phyloP scores from a whole-genome alignment of 495 filamentous ascomycete species.

The Aspergillus haitiensis region DNA sequence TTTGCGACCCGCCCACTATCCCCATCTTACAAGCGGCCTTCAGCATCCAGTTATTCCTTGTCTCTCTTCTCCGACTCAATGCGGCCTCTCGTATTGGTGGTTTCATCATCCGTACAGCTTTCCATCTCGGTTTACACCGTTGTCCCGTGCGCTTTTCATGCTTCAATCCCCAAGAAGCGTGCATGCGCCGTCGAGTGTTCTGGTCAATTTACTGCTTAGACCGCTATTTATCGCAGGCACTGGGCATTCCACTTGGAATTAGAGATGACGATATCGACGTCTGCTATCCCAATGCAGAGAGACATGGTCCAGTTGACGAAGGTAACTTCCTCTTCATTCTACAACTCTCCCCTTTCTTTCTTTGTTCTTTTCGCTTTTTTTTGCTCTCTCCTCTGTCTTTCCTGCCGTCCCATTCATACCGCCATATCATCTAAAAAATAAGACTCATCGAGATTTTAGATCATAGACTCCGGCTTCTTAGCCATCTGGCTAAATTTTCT shows the following conservation, averaged over 20 bases:
- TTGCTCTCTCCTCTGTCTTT: too few relatives aligned
- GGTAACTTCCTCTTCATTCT: conserved; percentile 7
- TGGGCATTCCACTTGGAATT: conserved; percentile 52
- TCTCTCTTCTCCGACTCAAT: conserved; percentile 49
- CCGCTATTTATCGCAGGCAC: conserved; percentile 48
- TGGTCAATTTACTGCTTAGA: conserved; percentile 55
- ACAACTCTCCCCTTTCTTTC: neutral
- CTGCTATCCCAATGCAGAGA: conserved; percentile 46
- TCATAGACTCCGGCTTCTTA: conserved; percentile 34
- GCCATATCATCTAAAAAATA: too few relatives aligned
- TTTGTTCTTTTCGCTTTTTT: neutral
- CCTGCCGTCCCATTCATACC: too few relatives aligned
- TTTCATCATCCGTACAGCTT: conserved; percentile 46
- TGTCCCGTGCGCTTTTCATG: conserved; percentile 46
- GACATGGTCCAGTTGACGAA: conserved; percentile 23
- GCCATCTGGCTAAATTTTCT: conserved; percentile 44
- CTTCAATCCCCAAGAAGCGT: conserved; percentile 37
- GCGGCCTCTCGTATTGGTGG: conserved; percentile 50
- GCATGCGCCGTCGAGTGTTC: conserved; percentile 47
- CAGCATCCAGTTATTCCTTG: conserved; percentile 45
- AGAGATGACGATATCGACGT: conserved; percentile 55
- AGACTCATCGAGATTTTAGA: conserved; percentile 10
- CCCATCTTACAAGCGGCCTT: conserved; percentile 45
- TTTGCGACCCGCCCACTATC: conserved; percentile 41
- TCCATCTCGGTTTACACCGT: conserved; percentile 50